Percentiles rank a stretch among this genome's conserved stretches.
Evolutionary conservation across 805 yeast species (phyloP).

Genomic region (Blastobotrys mokoenaii): DNA sequence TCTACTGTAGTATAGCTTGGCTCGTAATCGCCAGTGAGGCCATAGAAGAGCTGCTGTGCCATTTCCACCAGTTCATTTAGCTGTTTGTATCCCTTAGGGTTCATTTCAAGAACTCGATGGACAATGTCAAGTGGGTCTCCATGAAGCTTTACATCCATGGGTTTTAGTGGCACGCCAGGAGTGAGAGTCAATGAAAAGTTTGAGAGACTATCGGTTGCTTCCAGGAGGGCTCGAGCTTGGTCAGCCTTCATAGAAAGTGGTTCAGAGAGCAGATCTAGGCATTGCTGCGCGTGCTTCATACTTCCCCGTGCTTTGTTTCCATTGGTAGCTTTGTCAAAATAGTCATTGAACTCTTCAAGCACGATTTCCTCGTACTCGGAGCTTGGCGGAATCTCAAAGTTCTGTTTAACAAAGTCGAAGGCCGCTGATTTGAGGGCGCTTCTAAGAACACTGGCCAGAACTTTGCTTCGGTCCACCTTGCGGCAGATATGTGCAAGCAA

Average conservation of each 20-base stretch:
- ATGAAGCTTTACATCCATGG: slow-evolving; percentile 19
- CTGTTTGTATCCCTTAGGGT: slow-evolving; percentile 23
- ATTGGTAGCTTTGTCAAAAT: slow-evolving; percentile 36
- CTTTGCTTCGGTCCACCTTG: slow-evolving; percentile 6
- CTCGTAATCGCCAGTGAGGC: slow-evolving; percentile 3
- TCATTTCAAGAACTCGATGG: slow-evolving; percentile 24
- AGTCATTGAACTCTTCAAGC: slow-evolving; percentile 31
- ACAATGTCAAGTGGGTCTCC: slow-evolving; percentile 22
- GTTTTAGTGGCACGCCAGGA: slow-evolving; percentile 23
- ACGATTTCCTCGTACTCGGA: slow-evolving; percentile 6
- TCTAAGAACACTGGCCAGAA: slow-evolving; percentile 12
- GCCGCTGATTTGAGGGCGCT: slow-evolving; percentile 19
- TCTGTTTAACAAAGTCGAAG: slow-evolving; percentile 18
- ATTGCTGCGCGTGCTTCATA: slow-evolving; percentile 31
- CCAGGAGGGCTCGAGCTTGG: slow-evolving; percentile 15
- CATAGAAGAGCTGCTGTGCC: slow-evolving; percentile 11
- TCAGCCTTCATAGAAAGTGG: slow-evolving; percentile 3
- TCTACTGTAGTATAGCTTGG: slow-evolving; percentile 4
- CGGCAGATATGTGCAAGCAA: background rate
- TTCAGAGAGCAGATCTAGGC: slow-evolving; percentile 17
- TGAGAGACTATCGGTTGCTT: slow-evolving; percentile 24
- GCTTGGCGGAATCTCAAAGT: slow-evolving; percentile 1
- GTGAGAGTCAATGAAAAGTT: slow-evolving; percentile 22
- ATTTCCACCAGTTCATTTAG: slow-evolving; percentile 18
- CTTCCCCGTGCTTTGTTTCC: slow-evolving; percentile 34